A percentile compares a stretch with the other conserved stretches of the same genome.
phyloP scores from a whole-genome alignment of 2,329 filamentous ascomycete species.

The Reticulascus tulasneorum region DNA sequence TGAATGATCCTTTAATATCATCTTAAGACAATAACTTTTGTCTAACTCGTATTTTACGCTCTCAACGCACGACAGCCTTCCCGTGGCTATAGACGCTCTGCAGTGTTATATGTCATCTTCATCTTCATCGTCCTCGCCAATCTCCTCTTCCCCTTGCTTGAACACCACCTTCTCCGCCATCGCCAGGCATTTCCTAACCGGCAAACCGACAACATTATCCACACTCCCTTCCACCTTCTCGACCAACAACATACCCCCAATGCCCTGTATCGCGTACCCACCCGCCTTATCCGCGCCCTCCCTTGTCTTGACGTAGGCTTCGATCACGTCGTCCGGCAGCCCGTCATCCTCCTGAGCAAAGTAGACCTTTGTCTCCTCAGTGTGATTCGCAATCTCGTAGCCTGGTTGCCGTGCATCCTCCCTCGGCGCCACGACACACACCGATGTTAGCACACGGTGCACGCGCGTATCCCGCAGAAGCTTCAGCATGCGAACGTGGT shows the following conservation, averaged over 20 bases:
- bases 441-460: conserved; percentile 83
- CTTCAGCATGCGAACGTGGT: conserved; percentile 82
- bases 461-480: conserved; percentile 69
- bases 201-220: conserved; percentile 92
- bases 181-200: conserved; percentile 71
- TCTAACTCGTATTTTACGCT: too few species aligned
- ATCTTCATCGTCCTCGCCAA: conserved; percentile 41
- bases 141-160: conserved; percentile 64
- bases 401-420: conserved; percentile 79
- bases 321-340: conserved; percentile 73
- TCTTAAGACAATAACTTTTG: too few species aligned
- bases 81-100: too few species aligned
- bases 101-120: too few species aligned
- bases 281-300: conserved; percentile 96
- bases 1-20: too few species aligned
- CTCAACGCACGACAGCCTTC: too few species aligned
- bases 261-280: conserved; percentile 89
- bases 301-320: conserved; percentile 73
- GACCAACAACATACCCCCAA: conserved; percentile 80
- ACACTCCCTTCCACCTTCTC: conserved; percentile 85
- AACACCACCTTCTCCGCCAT: conserved; percentile 87
- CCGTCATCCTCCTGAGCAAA: conserved; percentile 66
- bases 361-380: conserved; percentile 88
- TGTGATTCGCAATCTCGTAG: conserved; percentile 74
- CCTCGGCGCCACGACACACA: conserved; percentile 78